These are phyloP conservation scores for Candida saitoana DNA, from an alignment of 805 yeast species.

Conservation along the genomic window DNA sequence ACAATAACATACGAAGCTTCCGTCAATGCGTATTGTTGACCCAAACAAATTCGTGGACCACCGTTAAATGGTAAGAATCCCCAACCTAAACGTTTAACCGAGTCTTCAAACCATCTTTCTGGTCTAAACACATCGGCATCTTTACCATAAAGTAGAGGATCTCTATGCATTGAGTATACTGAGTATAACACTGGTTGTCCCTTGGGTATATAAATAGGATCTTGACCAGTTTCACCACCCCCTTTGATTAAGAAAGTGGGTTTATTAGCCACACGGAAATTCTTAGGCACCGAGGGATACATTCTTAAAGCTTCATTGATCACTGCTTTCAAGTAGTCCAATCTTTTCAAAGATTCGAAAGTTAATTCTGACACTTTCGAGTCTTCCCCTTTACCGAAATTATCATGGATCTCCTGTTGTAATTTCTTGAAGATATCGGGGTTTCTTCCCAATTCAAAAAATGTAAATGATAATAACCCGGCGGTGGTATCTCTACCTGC, in stretches of 20 bases:
- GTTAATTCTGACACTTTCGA: conserved; percentile 21
- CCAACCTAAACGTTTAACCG: conserved; percentile 37
- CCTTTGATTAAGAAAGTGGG: conserved; percentile 32
- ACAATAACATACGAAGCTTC: conserved; percentile 45
- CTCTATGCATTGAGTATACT: conserved; percentile 42
- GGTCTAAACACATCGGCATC: conserved; percentile 45
- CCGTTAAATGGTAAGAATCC: conserved; percentile 52
- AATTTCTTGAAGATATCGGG: conserved; percentile 27
- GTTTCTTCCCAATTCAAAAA: conserved; percentile 31
- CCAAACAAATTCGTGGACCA: conserved; percentile 54
- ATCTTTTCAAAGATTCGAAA: conserved; percentile 32
- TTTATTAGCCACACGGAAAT: conserved; percentile 28
- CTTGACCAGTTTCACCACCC: conserved; percentile 22
- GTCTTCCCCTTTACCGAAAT: conserved; percentile 24
- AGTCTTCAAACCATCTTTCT: conserved; percentile 42
- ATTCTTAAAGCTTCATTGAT: conserved; percentile 31
- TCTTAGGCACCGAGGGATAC: conserved; percentile 34
- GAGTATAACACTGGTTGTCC: conserved; percentile 40
- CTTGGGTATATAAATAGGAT: conserved; percentile 29
- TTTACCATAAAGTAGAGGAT: conserved; percentile 36
- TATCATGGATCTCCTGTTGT: conserved; percentile 20
- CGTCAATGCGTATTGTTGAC: conserved; percentile 54
- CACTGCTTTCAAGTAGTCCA: conserved; percentile 31
- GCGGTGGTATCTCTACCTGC: conserved; percentile 42
- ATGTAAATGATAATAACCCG: conserved; percentile 27